phyloP scores from a whole-genome alignment of 306 rosid genomes.

The Rosa chinensis region DNA sequence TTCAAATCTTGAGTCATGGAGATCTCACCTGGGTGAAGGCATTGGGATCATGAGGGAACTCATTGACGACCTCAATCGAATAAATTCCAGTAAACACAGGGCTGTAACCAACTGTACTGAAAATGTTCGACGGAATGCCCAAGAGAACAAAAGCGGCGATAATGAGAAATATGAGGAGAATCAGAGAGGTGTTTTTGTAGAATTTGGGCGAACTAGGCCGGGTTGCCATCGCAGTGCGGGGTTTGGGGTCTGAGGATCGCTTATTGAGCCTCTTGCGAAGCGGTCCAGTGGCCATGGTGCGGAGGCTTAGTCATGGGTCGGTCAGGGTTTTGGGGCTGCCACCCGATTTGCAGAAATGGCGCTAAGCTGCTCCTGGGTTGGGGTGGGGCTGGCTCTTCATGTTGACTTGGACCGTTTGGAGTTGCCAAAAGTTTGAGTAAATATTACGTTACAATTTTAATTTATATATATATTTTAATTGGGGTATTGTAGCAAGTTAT shows the following conservation, averaged over 20 bases:
- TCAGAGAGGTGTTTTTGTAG: conserved; percentile 19
- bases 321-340: not conserved
- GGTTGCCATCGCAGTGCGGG: conserved; percentile 46
- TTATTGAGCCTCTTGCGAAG: conserved; percentile 45
- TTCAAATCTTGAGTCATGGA: not conserved
- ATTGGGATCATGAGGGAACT: conserved; percentile 76
- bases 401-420: conserved; percentile 2
- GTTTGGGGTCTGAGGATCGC: conserved; percentile 28
- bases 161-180: conserved; percentile 33
- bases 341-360: conserved; percentile 1
- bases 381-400: not conserved
- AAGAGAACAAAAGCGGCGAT: conserved; percentile 36
- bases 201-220: conserved; percentile 21
- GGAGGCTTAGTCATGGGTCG: conserved; percentile 22
- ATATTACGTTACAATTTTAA: no score
- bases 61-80: conserved; percentile 66
- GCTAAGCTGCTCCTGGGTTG: conserved; percentile 28
- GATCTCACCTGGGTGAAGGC: conserved; percentile 85
- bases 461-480: no score
- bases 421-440: not conserved
- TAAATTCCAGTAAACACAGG: conserved; percentile 21
- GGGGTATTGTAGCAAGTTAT: no score
- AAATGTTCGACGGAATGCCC: conserved; percentile 45
- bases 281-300: conserved; percentile 55
- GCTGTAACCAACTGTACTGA: conserved; percentile 17